Base-by-base conservation (phyloP, 768 basidiomycete species). In the Rhizopogon vinicolor region DNA sequence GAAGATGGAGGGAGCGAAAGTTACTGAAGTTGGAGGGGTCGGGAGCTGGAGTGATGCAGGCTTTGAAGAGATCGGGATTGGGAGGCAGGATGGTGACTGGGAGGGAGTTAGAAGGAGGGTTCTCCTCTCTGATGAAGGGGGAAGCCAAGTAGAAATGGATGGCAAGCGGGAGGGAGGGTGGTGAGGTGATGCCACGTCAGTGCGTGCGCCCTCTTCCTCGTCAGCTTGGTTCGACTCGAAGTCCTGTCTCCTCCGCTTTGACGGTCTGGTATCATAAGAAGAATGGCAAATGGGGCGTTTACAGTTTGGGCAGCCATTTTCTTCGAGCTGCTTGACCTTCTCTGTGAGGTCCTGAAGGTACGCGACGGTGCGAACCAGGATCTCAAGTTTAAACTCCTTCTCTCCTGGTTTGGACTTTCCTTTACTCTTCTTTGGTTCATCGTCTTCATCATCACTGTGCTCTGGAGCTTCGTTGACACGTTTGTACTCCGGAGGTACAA, bases 371-470 rank as follows among this genome's bases (percentile, higher is more conserved):
- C 89, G 75, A 58, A 91, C 84, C 50, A 95, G 81, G 45, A 94
- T 89, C 72, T 95, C 93, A 25, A 96, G 78, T 72, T 95, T 96
- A 78, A 93, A 95, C 71, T 95, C 92, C 65, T 90, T 90, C 62
- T 87, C 89, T 63, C 82, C 85, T 4, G 77, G 71, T 14, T 69
- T 63, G 0, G 62, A 65, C 59, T 73, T 74, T 31, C 55, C 35
- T 56, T 63, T 60, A 42, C 72, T 66, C 41, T 73, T 64, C 44
- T 63, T 63, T 25, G 60, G 62, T 40, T 68, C 69, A 25, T 64
- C 61, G 19, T 73, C 69, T 19, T 66, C 69, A 14, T 72, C 74
- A 22, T 62, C 72, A 16, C 71, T 51, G 28, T 60, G 60, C 42
- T 71, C 65, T 74, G 8, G 76, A 66, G 64, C 14, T 35, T 67